A percentile compares a stretch with the other conserved stretches of the same genome.
phyloP scores from a whole-genome alignment of 805 yeast genomes.

The Clavispora vitiphila region DNA sequence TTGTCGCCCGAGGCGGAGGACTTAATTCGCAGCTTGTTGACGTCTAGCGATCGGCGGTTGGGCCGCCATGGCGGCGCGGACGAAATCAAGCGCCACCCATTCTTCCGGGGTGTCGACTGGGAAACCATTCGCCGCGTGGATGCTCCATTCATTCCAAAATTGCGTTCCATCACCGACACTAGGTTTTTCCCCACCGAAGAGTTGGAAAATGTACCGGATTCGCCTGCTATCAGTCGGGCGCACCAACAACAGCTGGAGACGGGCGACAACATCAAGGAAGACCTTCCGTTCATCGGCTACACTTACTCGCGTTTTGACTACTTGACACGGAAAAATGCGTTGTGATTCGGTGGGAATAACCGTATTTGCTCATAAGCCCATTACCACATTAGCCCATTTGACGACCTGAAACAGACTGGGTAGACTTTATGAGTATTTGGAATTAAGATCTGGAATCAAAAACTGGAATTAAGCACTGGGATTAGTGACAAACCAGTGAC shows the following conservation, averaged over 20 bases:
- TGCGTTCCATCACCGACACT: slow-evolving; percentile 90
- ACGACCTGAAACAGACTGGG: no score
- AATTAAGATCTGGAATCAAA: no score
- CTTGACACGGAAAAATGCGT: slow-evolving; percentile 69
- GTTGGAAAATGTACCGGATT: slow-evolving; percentile 88
- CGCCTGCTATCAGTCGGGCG: slow-evolving; percentile 56
- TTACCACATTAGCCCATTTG: no score
- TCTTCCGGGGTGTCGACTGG: slow-evolving; percentile 96
- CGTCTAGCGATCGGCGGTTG: slow-evolving; percentile 71
- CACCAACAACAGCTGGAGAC: slow-evolving; percentile 54
- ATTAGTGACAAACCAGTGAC: no score
- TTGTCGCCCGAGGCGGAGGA: slow-evolving; percentile 86
- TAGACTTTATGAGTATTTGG: no score
- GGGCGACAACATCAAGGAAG: slow-evolving; percentile 61
- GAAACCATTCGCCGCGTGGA: slow-evolving; percentile 77
- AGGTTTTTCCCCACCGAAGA: slow-evolving; percentile 98
- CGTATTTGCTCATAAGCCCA: no score
- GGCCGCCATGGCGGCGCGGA: slow-evolving; percentile 91
- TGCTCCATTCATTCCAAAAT: slow-evolving; percentile 91
- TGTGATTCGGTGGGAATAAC: no score
- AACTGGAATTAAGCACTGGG: no score
- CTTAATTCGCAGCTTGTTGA: slow-evolving; percentile 68
- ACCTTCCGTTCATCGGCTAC: slow-evolving; percentile 94
- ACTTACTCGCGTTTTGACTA: slow-evolving; percentile 94
- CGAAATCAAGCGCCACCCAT: slow-evolving; percentile 86